Percentiles rank a stretch among this genome's conserved stretches.
Evolutionary conservation across 1,284 basidiomycete species (phyloP).

Genomic region (Ganoderma lingzhi): DNA sequence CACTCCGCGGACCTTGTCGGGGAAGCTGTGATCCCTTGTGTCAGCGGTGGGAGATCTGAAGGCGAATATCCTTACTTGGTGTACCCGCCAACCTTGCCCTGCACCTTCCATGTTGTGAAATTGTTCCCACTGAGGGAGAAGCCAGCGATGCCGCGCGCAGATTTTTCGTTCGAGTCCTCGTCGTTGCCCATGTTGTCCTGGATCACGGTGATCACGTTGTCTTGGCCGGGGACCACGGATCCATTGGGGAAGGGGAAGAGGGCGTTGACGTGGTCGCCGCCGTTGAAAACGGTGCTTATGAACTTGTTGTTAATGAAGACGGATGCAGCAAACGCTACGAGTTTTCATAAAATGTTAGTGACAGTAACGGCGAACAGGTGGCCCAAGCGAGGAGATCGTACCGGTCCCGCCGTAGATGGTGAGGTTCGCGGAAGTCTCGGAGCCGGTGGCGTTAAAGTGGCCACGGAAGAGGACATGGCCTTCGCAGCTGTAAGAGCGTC

Average conservation of each 20-base stretch:
- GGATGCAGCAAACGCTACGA: slow-evolving; percentile 74
- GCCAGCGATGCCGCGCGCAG: slow-evolving; percentile 81
- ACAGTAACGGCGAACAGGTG: not conserved
- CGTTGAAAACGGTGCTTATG: slow-evolving; percentile 72
- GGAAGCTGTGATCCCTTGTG: slow-evolving; percentile 54
- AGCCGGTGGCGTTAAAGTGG: slow-evolving; percentile 70
- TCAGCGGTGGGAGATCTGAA: not conserved
- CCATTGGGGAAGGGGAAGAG: slow-evolving; percentile 67
- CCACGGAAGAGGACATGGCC: slow-evolving; percentile 84
- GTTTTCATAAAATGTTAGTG: not conserved
- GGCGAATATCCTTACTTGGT: slow-evolving; percentile 52
- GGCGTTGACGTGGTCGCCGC: slow-evolving; percentile 68
- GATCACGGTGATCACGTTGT: slow-evolving; percentile 80
- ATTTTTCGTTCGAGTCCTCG: slow-evolving; percentile 63
- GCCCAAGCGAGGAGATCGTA: slow-evolving; percentile 39
- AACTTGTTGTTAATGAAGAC: slow-evolving; percentile 84
- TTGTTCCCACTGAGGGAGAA: slow-evolving; percentile 67
- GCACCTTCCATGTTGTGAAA: slow-evolving; percentile 80
- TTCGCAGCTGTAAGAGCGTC: slow-evolving; percentile 66
- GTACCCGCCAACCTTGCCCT: slow-evolving; percentile 85
- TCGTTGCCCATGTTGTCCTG: slow-evolving; percentile 87
- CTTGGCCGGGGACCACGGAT: slow-evolving; percentile 54
- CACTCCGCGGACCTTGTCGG: slow-evolving; percentile 72
- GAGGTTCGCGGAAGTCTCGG: slow-evolving; percentile 69
- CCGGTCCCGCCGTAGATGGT: slow-evolving; percentile 84